Evolutionary conservation across 2,329 filamentous ascomycete species (phyloP), one percentile per base, ranked within the genome.

Genomic region (Fusarium citri): DNA sequence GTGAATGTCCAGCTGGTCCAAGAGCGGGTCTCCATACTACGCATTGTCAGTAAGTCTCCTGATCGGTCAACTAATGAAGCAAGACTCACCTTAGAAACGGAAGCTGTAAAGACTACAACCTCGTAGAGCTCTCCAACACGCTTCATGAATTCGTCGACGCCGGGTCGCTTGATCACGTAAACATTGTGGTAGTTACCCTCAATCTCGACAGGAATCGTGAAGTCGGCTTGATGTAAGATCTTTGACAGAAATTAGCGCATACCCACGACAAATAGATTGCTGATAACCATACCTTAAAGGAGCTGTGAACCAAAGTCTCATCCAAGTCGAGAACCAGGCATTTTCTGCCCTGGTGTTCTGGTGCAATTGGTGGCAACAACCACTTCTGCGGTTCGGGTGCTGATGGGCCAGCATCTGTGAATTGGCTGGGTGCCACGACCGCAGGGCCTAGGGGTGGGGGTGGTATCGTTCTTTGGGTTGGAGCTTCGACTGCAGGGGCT

Each of bases 181-280:
- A 99, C 97, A 77, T 99, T 99, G 83, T 99, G 96, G 78, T 97
- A 98, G 80, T 97, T 97, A 59, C 96, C 96, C 83, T 99, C 96
- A 70, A 99, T 99, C 78, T 99, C 96, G 30, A 99, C 96, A 0
- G 96, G 96, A 78, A 99, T 98, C 8, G 96, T 99, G 78, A 99
- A 98, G 81, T 99, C 96, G 62, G 96, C 96, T 85, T 98, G 95
- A 77, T 98, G 94, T 47, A 99, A 87, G 73, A 98, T 96, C 94
- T 98, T 77, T 14, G 45, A 31, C 16, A 58, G 45, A 62, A 74
- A 68, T 63, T 70, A 75, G 73, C 71, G 64, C 59, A 64, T 51
- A n/a, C 41, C 9, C 25, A 42, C 34, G 5, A 26, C 26, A 12
- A 47, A 23, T 15, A 18, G 31, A 22, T 49, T 67, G 12, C 22